phyloP scores from a whole-genome alignment of 371 early-diverging fungal species.

The Blakeslea trispora region DNA sequence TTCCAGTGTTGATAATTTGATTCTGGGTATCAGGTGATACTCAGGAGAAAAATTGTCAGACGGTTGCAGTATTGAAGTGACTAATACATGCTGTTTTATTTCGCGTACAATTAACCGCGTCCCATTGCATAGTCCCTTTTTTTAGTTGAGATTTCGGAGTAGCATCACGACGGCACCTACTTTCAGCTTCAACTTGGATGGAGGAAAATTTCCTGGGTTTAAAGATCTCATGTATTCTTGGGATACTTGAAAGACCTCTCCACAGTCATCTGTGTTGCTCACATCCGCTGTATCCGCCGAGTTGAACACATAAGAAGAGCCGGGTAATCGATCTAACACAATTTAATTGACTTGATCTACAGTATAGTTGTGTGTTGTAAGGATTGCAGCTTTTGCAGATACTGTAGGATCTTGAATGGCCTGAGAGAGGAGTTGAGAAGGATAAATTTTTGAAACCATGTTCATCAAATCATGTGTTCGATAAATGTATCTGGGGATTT shows the following conservation, averaged over 20 bases:
- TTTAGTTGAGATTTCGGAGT: neutral
- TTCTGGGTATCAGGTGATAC: too few species aligned
- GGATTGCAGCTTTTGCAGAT: neutral
- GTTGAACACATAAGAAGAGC: neutral
- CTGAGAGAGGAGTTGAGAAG: too few species aligned
- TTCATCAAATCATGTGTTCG: too few species aligned
- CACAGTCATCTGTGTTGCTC: neutral
- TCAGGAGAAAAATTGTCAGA: too few species aligned
- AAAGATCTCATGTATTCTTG: neutral
- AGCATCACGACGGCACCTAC: neutral
- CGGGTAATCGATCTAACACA: neutral
- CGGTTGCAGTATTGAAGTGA: too few species aligned
- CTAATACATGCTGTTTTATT: too few species aligned
- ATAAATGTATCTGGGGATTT: too few species aligned
- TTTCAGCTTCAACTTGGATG: neutral
- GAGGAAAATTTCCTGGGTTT: neutral
- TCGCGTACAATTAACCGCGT: neutral
- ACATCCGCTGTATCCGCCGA: neutral
- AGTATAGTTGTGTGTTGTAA: neutral
- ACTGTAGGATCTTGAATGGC: too few species aligned
- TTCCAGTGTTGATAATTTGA: too few species aligned
- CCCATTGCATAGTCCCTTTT: slow-evolving; percentile 29
- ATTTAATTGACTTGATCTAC: neutral
- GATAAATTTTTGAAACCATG: too few species aligned
- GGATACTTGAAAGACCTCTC: neutral